Conservation (phyloP, 768 basidiomycete species). For the Trametes maxima region DNA sequence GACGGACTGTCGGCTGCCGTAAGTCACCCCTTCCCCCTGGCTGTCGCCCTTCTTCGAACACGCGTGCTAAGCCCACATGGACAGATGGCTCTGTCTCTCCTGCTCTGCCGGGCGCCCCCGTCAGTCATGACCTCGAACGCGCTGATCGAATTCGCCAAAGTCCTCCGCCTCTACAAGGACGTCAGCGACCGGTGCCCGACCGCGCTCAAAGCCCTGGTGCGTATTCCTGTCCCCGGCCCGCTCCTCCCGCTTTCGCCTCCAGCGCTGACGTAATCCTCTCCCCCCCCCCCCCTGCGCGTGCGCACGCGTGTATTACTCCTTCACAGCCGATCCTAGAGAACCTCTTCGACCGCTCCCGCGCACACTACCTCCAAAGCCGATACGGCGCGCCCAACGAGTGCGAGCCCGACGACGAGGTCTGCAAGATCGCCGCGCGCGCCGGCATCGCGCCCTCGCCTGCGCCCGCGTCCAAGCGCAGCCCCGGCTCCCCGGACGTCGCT, state of each 20-base stretch:
- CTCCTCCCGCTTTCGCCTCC: background rate
- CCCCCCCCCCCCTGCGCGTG: background rate
- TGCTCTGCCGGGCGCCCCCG: constrained; percentile 63
- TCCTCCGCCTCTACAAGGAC: constrained; percentile 56
- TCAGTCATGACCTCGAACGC: constrained; percentile 60
- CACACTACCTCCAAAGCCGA: constrained; percentile 45
- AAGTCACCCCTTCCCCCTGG: constrained; percentile 41
- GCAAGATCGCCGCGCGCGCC: constrained; percentile 26
- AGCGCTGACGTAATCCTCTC: background rate
- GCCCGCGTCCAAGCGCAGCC: background rate
- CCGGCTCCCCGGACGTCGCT: constrained; percentile 11
- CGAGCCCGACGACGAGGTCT: constrained; percentile 27
- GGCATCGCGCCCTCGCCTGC: constrained; percentile 22
- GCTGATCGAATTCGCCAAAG: constrained; percentile 60
- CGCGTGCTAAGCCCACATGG: constrained; percentile 1
- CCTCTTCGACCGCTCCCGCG: constrained; percentile 53
- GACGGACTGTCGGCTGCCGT: constrained; percentile 75
- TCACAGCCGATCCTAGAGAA: constrained; percentile 58
- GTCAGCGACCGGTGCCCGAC: constrained; percentile 62
- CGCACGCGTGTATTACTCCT: background rate
- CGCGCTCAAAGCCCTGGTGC: constrained; percentile 59
- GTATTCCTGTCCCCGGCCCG: constrained; percentile 26
- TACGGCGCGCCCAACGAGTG: constrained; percentile 26
- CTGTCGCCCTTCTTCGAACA: background rate
- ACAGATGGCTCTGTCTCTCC: constrained; percentile 62